Evolutionary conservation across 1,284 basidiomycete species (phyloP).

Genomic region (Ganoderma sinense): DNA sequence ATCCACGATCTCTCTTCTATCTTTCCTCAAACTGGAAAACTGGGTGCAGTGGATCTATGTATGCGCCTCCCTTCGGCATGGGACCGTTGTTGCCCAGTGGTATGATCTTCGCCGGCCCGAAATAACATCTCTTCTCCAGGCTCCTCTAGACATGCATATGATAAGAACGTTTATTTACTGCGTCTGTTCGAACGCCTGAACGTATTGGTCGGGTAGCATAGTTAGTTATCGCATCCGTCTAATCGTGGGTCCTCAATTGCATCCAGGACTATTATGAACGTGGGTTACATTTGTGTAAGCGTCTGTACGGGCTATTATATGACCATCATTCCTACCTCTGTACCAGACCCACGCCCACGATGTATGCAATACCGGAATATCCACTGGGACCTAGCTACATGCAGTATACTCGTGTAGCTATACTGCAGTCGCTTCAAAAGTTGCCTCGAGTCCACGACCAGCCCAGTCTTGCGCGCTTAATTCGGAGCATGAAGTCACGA

Average conservation of each 20-base stretch:
- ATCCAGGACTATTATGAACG: too few relatives aligned
- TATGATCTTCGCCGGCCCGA: neutral
- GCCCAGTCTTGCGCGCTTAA: too few relatives aligned
- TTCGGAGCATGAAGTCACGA: neutral
- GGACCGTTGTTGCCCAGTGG: neutral
- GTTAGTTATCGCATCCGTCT: slow-evolving; percentile 82
- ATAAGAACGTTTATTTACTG: neutral
- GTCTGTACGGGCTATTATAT: too few relatives aligned
- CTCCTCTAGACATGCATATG: too few relatives aligned
- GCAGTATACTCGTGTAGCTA: too few relatives aligned
- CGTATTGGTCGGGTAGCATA: slow-evolving; percentile 57
- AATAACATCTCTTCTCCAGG: neutral
- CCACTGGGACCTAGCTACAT: too few relatives aligned
- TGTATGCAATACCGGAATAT: too few relatives aligned
- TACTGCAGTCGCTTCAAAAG: too few relatives aligned
- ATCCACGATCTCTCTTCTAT: neutral
- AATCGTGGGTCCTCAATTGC: slow-evolving; percentile 29
- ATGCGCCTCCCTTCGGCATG: neutral
- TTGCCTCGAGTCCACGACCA: too few relatives aligned
- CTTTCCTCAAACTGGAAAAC: neutral
- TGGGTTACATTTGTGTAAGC: too few relatives aligned
- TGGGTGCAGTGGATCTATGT: neutral
- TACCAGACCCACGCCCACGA: too few relatives aligned
- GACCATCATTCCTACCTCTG: too few relatives aligned
- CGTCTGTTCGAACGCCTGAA: slow-evolving; percentile 19